Evolutionary conservation across 2,329 filamentous ascomycete species (phyloP).

Genomic region (Ophiostoma montium): DNA sequence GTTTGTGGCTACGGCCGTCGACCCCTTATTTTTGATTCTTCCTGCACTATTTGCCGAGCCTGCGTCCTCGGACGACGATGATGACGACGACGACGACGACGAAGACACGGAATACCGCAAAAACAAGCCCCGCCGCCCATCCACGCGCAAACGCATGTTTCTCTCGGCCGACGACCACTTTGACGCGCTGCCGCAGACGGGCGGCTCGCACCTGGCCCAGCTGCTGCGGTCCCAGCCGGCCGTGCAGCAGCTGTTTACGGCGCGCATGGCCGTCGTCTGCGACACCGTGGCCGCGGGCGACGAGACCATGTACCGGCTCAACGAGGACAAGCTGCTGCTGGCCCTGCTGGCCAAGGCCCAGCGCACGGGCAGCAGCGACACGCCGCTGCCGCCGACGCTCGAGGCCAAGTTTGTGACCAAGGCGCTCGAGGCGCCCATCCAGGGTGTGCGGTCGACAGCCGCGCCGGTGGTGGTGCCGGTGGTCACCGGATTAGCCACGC

Average conservation of each 20-base stretch:
- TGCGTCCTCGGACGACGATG: slow-evolving; percentile 17
- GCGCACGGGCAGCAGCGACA: slow-evolving; percentile 37
- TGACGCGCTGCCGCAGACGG: slow-evolving; percentile 39
- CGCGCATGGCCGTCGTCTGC: slow-evolving; percentile 56
- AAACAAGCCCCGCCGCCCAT: not conserved
- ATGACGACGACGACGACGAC: not conserved
- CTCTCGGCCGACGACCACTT: slow-evolving; percentile 59
- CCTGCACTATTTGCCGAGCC: slow-evolving; percentile 45
- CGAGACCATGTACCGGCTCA: slow-evolving; percentile 75
- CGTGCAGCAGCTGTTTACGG: slow-evolving; percentile 40
- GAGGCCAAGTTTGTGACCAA: slow-evolving; percentile 73
- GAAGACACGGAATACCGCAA: not conserved
- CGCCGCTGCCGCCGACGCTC: slow-evolving; percentile 60
- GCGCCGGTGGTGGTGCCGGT: not conserved
- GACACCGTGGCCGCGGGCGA: slow-evolving; percentile 73
- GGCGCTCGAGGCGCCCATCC: slow-evolving; percentile 60
- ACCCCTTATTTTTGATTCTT: slow-evolving; percentile 71
- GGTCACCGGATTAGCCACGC: slow-evolving; percentile 7
- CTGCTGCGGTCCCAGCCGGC: slow-evolving; percentile 34
- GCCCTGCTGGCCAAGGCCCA: slow-evolving; percentile 59
- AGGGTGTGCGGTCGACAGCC: slow-evolving; percentile 41
- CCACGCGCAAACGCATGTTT: slow-evolving; percentile 43
- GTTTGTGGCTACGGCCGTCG: slow-evolving; percentile 71
- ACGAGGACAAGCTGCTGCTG: slow-evolving; percentile 51
- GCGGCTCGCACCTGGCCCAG: slow-evolving; percentile 42